Conservation (phyloP, 768 basidiomycete genomes). For the Cystoderma amianthinum region DNA sequence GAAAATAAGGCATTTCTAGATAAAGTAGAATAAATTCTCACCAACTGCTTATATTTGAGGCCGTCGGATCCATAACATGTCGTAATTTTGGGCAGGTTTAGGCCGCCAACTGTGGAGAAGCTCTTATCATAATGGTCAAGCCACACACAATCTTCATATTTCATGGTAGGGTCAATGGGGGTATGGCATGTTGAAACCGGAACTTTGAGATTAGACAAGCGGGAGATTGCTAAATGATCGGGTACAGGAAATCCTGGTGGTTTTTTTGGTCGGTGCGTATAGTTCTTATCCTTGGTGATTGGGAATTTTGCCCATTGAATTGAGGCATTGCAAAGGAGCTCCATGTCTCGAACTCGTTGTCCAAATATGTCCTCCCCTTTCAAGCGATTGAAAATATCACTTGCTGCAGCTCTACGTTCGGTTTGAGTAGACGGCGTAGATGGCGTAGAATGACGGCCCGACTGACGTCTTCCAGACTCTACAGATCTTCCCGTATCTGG, state of each 20-base stretch:
- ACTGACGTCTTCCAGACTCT: slow-evolving; percentile 30
- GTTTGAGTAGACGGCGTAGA: slow-evolving; percentile 35
- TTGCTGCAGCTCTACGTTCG: slow-evolving; percentile 62
- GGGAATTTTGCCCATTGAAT: slow-evolving; percentile 68
- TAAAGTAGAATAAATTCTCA: slow-evolving; percentile 27
- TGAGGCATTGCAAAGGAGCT: slow-evolving; percentile 56
- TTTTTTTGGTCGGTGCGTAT: slow-evolving; percentile 13
- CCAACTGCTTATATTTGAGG: slow-evolving; percentile 68
- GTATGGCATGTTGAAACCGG: slow-evolving; percentile 77
- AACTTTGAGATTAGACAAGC: slow-evolving; percentile 51
- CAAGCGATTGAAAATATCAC: slow-evolving; percentile 51
- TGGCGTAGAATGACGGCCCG: slow-evolving; percentile 34
- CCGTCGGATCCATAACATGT: slow-evolving; percentile 66
- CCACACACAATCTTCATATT: slow-evolving; percentile 67
- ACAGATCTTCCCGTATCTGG: slow-evolving; percentile 12
- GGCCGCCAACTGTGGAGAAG: slow-evolving; percentile 69
- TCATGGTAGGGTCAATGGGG: slow-evolving; percentile 59
- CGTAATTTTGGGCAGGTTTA: slow-evolving; percentile 78
- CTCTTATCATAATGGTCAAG: slow-evolving; percentile 52
- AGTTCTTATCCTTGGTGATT: slow-evolving; percentile 28
- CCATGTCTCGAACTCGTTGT: slow-evolving; percentile 42
- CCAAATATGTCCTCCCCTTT: slow-evolving; percentile 26
- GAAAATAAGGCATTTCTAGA: background rate
- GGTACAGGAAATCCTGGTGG: slow-evolving; percentile 33
- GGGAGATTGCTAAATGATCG: slow-evolving; percentile 31